Base-by-base conservation (phyloP, 177 flowering plant species). In the Vitis hybrid region DNA sequence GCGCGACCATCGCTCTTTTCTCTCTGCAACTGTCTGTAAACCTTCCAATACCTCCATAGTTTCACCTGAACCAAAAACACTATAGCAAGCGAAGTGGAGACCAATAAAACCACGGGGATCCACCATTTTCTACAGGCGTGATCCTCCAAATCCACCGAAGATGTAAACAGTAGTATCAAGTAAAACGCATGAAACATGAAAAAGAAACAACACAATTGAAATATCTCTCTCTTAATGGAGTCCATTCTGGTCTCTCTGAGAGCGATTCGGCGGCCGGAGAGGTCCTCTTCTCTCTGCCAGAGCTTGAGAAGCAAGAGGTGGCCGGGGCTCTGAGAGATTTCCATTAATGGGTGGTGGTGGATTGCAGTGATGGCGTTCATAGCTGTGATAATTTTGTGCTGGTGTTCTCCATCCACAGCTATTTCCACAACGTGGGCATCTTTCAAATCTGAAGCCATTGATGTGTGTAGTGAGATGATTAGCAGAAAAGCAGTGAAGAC, bases 231-330 rank as follows among this genome's bases (percentile, higher is more conserved):
- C n/a, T 60, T 75, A 60, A 86, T 75, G 21, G 81, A 62, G 45
- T 88, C 89, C 66, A 85, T 58, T 72, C 89, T 70, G 11, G 87
- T 75, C 71, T 95, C 99, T 68, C 85, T 87, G 2, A 67, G 59
- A 1, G 83, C 70, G 6, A 88, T 82, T 14, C 85, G 68, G 1
- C 83, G 83, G 50, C 80, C 84, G 48, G 77, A 86, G 12, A 87
- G 78, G 48, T 83, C 83, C 66, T 93, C 97, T 64, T 95, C 94
- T 77, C 99, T 81, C 61, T 93, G 97, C 92, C 91, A 91, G 0
- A 95, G 89, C 80, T 95, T 95, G 34, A 93, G 88, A 60, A 95
- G 99, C 60, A 95, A 72, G 54, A 93, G 90, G 71, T 95, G 99
- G 66, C 98, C 99, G 2, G 99, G 97, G 78, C 93, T 89, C 19